Evolutionary conservation across 176 grass and related monocot species (phyloP).

Genomic region (Aegilops umbellulata): DNA sequence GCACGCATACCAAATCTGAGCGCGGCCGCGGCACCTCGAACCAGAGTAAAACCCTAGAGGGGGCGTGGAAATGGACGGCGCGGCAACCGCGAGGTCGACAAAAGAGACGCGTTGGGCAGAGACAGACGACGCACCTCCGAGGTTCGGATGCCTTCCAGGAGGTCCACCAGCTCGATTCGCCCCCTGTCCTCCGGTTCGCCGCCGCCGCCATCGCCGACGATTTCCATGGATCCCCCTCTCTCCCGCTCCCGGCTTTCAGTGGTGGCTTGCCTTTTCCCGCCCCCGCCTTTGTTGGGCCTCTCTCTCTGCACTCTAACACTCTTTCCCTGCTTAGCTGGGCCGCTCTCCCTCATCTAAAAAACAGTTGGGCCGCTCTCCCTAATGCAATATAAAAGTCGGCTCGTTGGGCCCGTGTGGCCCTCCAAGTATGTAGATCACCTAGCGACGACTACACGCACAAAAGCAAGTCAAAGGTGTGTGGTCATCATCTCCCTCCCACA

Average conservation of each 20-base stretch:
- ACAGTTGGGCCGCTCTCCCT: no score
- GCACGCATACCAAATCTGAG: neutral
- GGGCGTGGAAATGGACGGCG: neutral
- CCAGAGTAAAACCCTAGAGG: conserved; percentile 25
- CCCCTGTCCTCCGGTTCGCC: neutral
- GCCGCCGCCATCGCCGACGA: neutral
- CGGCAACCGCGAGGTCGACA: neutral
- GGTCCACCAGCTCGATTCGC: neutral
- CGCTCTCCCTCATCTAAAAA: no score
- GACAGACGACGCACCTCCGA: neutral
- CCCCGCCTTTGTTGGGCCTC: neutral
- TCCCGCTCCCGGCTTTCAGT: neutral
- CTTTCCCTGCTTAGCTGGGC: no score
- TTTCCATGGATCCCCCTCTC: neutral
- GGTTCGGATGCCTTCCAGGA: neutral
- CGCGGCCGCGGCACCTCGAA: neutral
- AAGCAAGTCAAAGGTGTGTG: no score
- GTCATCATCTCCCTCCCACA: no score
- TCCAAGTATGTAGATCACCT: no score
- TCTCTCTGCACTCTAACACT: no score
- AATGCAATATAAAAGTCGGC: no score
- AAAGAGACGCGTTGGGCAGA: neutral
- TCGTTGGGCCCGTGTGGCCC: no score
- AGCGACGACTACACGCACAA: no score
- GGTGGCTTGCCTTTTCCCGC: neutral